phyloP scores from a whole-genome alignment of 1,284 basidiomycete genomes.

The Sanghuangporus sanghuang region DNA sequence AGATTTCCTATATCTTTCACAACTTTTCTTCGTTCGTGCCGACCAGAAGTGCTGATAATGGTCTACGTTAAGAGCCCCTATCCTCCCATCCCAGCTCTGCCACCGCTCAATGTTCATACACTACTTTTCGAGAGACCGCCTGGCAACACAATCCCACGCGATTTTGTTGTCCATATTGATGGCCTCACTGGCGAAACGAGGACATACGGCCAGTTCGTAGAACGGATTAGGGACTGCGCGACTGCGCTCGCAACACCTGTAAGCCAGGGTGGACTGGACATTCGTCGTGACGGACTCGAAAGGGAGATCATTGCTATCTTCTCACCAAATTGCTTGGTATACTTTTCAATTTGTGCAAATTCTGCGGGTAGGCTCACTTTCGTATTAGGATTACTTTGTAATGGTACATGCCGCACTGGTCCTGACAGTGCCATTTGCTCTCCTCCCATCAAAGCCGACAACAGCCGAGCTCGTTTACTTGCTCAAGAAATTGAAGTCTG shows the following conservation, averaged over 20 bases:
- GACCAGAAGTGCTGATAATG: background rate
- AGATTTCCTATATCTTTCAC: background rate
- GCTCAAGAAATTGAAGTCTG: conserved; percentile 46
- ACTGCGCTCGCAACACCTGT: conserved; percentile 48
- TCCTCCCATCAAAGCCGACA: conserved; percentile 63
- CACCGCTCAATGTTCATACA: conserved; percentile 53
- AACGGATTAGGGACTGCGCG: conserved; percentile 47
- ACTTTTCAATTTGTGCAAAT: background rate
- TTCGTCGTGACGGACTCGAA: conserved; percentile 34
- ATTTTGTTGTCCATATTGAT: conserved; percentile 56
- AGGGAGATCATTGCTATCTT: conserved; percentile 61
- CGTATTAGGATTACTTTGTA: conserved; percentile 53
- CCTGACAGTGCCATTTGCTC: conserved; percentile 54
- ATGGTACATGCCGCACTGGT: conserved; percentile 52
- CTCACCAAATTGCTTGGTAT: conserved; percentile 62
- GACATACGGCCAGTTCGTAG: conserved; percentile 43
- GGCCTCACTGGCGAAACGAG: conserved; percentile 42
- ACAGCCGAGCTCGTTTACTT: conserved; percentile 59
- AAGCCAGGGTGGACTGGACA: conserved; percentile 48
- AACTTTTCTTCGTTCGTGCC: background rate
- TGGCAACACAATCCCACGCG: conserved; percentile 44
- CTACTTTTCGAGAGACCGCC: conserved; percentile 46
- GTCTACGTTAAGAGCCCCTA: conserved; percentile 32
- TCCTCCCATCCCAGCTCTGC: conserved; percentile 31
- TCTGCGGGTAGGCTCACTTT: no score